Base-by-base conservation (phyloP, 306 rosid genomes). In the Cucumis cinereus region DNA sequence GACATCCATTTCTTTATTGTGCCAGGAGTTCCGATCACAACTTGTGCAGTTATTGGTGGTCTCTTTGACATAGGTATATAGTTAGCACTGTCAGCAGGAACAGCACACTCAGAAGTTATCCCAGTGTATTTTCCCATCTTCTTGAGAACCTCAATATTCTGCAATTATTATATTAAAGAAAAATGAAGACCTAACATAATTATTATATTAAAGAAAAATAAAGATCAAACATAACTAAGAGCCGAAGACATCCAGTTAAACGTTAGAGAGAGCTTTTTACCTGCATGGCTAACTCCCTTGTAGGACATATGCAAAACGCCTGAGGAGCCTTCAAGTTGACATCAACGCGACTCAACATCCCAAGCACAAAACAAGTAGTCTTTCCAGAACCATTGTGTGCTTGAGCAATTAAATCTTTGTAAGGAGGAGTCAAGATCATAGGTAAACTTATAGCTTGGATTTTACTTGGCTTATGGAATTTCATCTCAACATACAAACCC, bases 301-400 rank as follows among this genome's bases (percentile, higher is more conserved):
- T 93, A 16, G 96, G 98, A 35, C 98, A 93, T 56, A 93, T 87
- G 56, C 97, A 93, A 26, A 90, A 90, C 1, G 98, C 98, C 80
- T 93, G 98, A 55, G 98, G 97, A 73, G 80, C 88, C 83, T 86
- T 82, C 70, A 85, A 1, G 19, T 45, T 80, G 2, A 93, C 94
- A 89, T 93, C 92, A 33, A 93, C 90, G 0, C 98, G 96, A 81
- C 96, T 88, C 68, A 91, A 79, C 97, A 93, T 93, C 67, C 97
- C 98, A 14, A 93, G 96, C 68, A 91, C 96, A 45, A 93, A 93
- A 77, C 98, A 93, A 19, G 98, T 93, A 2, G 98, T 93, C 84
- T 93, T 93, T 1, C 98, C 96, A 4, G 98, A 93, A 58, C 98
- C 97, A 52, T 93, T 93, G 77, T 91, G 98, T 7, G 98, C 98